Evolutionary conservation across 768 basidiomycete species (phyloP), one percentile per base, ranked within the genome.

Genomic region (Serendipita vermifera): DNA sequence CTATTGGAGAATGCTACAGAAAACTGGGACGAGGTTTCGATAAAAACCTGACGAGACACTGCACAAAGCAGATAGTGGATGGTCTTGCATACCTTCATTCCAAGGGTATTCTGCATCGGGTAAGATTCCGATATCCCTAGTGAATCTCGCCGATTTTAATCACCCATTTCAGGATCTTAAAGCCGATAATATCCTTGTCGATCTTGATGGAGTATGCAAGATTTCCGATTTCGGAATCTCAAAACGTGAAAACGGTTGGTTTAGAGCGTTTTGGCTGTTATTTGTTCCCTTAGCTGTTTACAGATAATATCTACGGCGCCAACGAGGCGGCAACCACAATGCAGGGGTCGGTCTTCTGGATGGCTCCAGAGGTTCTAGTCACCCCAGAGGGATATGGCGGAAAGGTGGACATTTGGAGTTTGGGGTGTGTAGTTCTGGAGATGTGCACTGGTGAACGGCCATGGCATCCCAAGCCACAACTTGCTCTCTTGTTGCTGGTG

Each of bases 301-400:
- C 82, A 59, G 90, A 87, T 59, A 90, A 96, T 59, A 78, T 86
- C 54, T 82, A 87, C 60, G 77, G 82, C 54, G 79, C 79, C 63
- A 62, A 70, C 58, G 86, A 80, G n/a, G 86, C 86, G 51, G 82
- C 80, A 60, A 94, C 92, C 1, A 87, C 88, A 20, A 92, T 99
- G 90, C 87, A 91, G 67, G 96, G 96, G 24, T 93, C 93, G 17
- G 87, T 98, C 33, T 98, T 96, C 68, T 99, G 96, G 94, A 97
- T 98, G 94, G 93, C 93, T 7, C 93, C 93, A 0, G 93, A 91
- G 71, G 89, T 96, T 55, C 79, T 91, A 58, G 83, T 90, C 59
- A 83, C 86, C 33, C 80, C 85, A 67, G 82, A 83, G 68, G 91
- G 91, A 0, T 98, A 98, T 68, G 93, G 90, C 63, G 89, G 85